Percentiles rank a stretch among this genome's conserved stretches.
These are phyloP conservation scores for Yamadazyma sp. DNA, from an alignment of 805 yeast species.

Conservation along the genomic window DNA sequence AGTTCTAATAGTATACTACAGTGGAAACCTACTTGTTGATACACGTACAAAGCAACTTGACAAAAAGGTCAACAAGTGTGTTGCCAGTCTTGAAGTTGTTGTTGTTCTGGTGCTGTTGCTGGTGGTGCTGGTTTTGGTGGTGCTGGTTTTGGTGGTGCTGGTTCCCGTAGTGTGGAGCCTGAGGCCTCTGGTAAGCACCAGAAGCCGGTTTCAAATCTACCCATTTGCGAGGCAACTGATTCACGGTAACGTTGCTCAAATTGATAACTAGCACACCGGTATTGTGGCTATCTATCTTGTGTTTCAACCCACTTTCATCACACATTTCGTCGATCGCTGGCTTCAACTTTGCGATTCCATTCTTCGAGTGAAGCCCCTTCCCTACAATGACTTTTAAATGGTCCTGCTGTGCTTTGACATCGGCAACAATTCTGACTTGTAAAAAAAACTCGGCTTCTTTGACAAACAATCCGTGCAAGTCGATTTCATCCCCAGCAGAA, in stretches of 20 bases:
- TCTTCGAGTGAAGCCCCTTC: conserved; percentile 80
- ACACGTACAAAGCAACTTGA: conserved; percentile 36
- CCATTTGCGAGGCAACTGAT: conserved; percentile 37
- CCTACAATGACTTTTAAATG: conserved; percentile 85
- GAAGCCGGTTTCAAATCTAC: conserved; percentile 22
- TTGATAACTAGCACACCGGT: conserved; percentile 79
- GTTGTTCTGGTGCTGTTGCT: conserved; percentile 22
- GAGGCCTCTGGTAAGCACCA: conserved; percentile 23
- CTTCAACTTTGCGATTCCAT: conserved; percentile 81
- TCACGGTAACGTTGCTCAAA: conserved; percentile 32
- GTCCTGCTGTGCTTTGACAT: conserved; percentile 56
- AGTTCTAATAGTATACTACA: too few species aligned
- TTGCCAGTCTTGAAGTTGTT: conserved; percentile 26
- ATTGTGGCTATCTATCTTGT: conserved; percentile 66
- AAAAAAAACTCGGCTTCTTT: conserved; percentile 82
- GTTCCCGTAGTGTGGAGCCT: conserved; percentile 22
- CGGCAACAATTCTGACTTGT: conserved; percentile 70
- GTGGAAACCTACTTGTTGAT: conserved; percentile 19
- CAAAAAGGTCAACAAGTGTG: conserved; percentile 26
- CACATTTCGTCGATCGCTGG: conserved; percentile 87
- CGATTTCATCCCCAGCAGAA: conserved; percentile 82
- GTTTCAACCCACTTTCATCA: conserved; percentile 58
- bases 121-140: conserved; percentile 24
- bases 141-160: conserved; percentile 16
- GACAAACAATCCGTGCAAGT: conserved; percentile 87